Evolutionary conservation across 441 rosid species (phyloP).

Genomic region (Erysimum cheiri): DNA sequence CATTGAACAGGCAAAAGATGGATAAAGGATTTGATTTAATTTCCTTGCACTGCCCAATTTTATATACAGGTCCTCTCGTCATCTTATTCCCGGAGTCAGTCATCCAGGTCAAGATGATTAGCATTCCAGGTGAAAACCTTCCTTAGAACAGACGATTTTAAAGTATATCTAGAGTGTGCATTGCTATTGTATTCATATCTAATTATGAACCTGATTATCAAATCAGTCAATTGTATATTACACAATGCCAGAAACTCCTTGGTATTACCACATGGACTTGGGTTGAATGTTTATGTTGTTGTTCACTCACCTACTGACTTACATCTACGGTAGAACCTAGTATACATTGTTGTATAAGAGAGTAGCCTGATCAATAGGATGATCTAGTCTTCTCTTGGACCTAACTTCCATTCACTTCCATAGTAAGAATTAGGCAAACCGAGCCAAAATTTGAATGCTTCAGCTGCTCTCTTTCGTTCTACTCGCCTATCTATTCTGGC

Average conservation of each 20-base stretch:
- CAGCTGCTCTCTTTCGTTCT: slow-evolving; percentile 90
- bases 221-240: slow-evolving; percentile 31
- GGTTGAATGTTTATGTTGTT: slow-evolving; percentile 27
- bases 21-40: slow-evolving; percentile 1
- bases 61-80: slow-evolving; percentile 79
- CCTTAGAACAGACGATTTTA: slow-evolving; percentile 16
- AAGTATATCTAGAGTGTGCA: slow-evolving; percentile 16
- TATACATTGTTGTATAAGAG: slow-evolving; percentile 38
- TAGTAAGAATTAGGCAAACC: slow-evolving; percentile 95
- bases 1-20: slow-evolving; percentile 8
- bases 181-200: slow-evolving; percentile 12
- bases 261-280: slow-evolving; percentile 28
- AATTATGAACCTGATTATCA: slow-evolving; percentile 17
- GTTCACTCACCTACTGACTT: slow-evolving; percentile 33
- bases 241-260: slow-evolving; percentile 33
- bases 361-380: slow-evolving; percentile 28
- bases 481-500: slow-evolving; percentile 77
- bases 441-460: slow-evolving; percentile 97
- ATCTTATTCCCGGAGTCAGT: slow-evolving; percentile 80
- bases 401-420: slow-evolving; percentile 79
- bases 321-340: slow-evolving; percentile 34
- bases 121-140: neutral
- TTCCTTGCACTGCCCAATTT: slow-evolving; percentile 22
- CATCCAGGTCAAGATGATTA: slow-evolving; percentile 52
- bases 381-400: slow-evolving; percentile 48